Evolutionary conservation across 1,139 yeast species (phyloP), one percentile per base, ranked within the genome.

Genomic region (Suzukiozyma palmioleophila): DNA sequence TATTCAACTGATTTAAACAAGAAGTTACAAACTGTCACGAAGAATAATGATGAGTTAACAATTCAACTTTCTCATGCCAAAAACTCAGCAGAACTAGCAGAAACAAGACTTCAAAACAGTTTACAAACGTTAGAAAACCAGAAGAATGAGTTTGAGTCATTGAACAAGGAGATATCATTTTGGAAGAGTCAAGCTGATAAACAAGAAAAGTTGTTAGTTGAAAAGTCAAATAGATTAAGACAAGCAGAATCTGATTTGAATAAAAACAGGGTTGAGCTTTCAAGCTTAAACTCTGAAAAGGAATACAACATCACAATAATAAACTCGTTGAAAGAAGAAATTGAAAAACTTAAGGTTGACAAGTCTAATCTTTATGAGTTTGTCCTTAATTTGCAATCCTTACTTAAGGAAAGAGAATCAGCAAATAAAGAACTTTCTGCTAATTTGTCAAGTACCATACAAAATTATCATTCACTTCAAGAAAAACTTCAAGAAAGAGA

Each of bases 381-480:
- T 45, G 71, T 85, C n/a, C 58, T 75, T 16, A 84, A 76, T 50
- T 62, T 85, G 41, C 90, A 85, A 56, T 50, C 75, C 1, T 59
- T 81, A 31, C 77, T 82, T 40, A 71, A 70, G 40, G 94, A 85
- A 53, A 72, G 90, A 39, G 84, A 82, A 40, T 53, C 65, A 0
- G 64, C 78, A 8, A 69, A 75, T 35, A 58, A 64, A 22, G 83
- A 80, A 32, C 57, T 81, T 2, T 70, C 79, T 15, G 62, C 66
- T 25, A 68, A 83, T 35, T 67, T 82, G 36, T 54, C 67, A 14
- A 61, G 66, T 21, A 81, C 79, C 31, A 63, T 79, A 13, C 75
- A 73, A 35, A 61, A 72, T 28, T 66, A 81, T 39, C 86, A 84
- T 50, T 50, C 54, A 1, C 60, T 77, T 34, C 79, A 78, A 48